Conservation (phyloP, 2,329 filamentous ascomycete species). For the Drechslerella dactyloides region DNA sequence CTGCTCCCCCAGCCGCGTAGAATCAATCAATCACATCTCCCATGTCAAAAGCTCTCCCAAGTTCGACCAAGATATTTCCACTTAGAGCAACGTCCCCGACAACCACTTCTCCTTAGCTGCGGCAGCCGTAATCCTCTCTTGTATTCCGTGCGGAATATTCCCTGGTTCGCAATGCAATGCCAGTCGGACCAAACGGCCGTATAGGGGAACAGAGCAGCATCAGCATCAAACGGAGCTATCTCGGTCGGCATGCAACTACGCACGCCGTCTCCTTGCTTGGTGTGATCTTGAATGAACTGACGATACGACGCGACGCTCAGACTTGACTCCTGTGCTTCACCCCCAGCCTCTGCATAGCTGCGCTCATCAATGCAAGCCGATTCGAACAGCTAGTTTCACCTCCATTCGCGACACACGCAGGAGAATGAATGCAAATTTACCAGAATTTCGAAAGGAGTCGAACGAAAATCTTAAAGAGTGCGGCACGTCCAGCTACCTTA, state of each 20-base stretch:
- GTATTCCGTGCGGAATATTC: not conserved
- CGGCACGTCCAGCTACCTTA: not conserved
- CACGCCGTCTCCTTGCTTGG: no score
- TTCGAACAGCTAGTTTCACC: constrained; percentile 1
- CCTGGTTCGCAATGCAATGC: not conserved
- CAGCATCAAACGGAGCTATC: not conserved
- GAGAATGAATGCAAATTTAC: not conserved
- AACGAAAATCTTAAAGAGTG: not conserved
- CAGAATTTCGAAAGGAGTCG: no score
- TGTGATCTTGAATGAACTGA: not conserved
- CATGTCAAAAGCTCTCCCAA: no score
- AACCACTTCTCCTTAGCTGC: not conserved
- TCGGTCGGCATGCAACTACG: not conserved
- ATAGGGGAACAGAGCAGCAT: not conserved
- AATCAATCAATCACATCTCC: no score
- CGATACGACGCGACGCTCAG: constrained; percentile 2
- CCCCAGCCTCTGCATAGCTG: constrained; percentile 1
- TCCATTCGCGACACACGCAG: not conserved
- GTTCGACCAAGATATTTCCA: no score
- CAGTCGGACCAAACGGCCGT: not conserved
- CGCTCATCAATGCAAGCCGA: not conserved
- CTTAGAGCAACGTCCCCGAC: no score
- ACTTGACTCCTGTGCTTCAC: not conserved
- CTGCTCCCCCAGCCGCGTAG: not conserved
- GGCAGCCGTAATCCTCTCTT: not conserved